A percentile compares a stretch with the other conserved stretches of the same genome.
Evolutionary conservation across 805 yeast genomes (phyloP).

Genomic region (Naumovozyma castellii): DNA sequence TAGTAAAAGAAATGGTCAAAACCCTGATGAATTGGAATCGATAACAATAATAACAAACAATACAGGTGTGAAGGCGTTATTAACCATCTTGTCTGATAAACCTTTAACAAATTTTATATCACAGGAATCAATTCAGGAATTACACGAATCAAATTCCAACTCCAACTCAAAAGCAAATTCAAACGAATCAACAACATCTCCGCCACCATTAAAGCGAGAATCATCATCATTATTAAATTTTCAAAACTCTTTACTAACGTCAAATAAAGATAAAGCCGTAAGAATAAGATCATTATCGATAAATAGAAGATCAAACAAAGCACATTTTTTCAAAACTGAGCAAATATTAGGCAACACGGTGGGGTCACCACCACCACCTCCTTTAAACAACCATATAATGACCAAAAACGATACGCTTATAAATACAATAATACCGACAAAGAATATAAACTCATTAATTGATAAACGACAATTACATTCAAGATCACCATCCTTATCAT

Average conservation of each 20-base stretch:
- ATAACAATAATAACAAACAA: conserved; percentile 26
- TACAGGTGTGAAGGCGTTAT: conserved; percentile 29
- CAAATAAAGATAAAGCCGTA: conserved; percentile 29
- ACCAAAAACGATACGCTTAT: neutral
- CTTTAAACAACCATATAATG: neutral
- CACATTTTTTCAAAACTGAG: conserved; percentile 6
- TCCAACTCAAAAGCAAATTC: conserved; percentile 9
- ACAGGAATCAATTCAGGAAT: conserved; percentile 23
- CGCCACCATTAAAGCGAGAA: conserved; percentile 17
- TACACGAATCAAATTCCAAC: conserved; percentile 11
- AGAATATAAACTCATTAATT: neutral
- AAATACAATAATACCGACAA: neutral
- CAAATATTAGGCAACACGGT: neutral
- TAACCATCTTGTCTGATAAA: conserved; percentile 28
- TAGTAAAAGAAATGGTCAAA: neutral
- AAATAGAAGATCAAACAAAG: conserved; percentile 14
- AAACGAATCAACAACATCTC: conserved; percentile 5
- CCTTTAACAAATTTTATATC: conserved; percentile 25
- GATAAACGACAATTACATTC: neutral
- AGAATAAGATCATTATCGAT: conserved; percentile 24
- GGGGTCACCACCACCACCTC: neutral
- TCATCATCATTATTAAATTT: conserved; percentile 26
- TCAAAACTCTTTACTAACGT: conserved; percentile 24
- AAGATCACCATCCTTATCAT: neutral
- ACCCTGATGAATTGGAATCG: conserved; percentile 12